phyloP scores from a whole-genome alignment of 345 rosid species.

The Microcos paniculata region DNA sequence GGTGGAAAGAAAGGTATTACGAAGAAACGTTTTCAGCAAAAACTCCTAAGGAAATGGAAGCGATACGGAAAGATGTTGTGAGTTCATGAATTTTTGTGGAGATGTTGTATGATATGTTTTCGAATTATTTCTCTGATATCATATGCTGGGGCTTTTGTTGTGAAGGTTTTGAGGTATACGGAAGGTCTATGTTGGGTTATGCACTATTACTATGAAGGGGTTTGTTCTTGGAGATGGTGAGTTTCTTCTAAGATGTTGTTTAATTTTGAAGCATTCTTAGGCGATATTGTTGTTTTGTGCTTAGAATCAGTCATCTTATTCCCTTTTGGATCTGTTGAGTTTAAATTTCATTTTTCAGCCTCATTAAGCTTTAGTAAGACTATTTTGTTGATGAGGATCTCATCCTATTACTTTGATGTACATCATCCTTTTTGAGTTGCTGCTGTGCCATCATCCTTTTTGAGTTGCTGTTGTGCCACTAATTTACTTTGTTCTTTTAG shows the following conservation, averaged over 20 bases:
- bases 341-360: neutral
- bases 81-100: constrained; percentile 30
- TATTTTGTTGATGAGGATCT: neutral
- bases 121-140: neutral
- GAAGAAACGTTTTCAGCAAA: constrained; percentile 70
- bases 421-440: too few species aligned
- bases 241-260: too few species aligned
- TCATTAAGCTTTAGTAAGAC: neutral
- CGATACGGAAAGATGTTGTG: constrained; percentile 81
- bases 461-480: too few species aligned
- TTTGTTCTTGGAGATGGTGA: constrained; percentile 97
- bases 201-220: constrained; percentile 97
- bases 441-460: too few species aligned
- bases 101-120: constrained; percentile 6
- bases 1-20: constrained; percentile 98
- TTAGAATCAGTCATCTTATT: neutral
- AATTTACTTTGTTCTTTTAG: constrained; percentile 50
- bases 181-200: constrained; percentile 98
- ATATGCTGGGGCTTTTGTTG: constrained; percentile 24
- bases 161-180: constrained; percentile 70
- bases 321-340: neutral
- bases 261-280: too few species aligned
- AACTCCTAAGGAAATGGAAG: constrained; percentile 67
- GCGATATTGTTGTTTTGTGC: neutral
- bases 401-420: neutral